These are phyloP conservation scores for Cordyceps fumosorosea DNA, from an alignment of 2,329 filamentous ascomycete genomes.

Conservation along the genomic window DNA sequence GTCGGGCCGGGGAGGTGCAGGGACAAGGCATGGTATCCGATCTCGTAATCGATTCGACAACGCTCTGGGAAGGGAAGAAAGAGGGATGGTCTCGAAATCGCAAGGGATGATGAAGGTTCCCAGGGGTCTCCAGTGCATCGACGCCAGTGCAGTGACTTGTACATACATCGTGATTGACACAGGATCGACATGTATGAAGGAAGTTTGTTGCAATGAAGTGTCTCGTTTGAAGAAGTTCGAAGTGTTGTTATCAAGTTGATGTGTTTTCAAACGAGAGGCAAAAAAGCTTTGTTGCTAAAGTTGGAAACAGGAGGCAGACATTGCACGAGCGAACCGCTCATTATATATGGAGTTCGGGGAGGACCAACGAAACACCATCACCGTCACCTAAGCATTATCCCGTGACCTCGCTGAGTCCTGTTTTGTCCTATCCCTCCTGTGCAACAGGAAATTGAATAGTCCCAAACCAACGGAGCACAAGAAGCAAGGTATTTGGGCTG, in stretches of 20 bases:
- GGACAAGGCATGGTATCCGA: not conserved
- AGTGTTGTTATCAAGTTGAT: not conserved
- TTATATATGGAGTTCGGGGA: no score
- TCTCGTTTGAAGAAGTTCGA: not conserved
- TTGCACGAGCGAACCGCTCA: no score
- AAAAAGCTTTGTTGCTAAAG: no score
- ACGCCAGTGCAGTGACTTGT: not conserved
- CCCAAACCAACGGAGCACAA: not conserved
- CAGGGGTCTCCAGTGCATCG: not conserved
- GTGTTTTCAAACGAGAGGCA: not conserved
- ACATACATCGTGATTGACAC: not conserved
- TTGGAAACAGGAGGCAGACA: no score
- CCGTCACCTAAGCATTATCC: not conserved
- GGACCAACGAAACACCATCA: not conserved
- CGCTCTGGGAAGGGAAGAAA: not conserved
- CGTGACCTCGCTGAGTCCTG: not conserved
- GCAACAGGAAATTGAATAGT: not conserved
- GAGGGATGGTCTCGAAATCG: not conserved
- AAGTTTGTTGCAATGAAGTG: not conserved
- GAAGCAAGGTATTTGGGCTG: not conserved
- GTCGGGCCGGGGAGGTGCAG: not conserved
- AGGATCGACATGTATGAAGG: not conserved
- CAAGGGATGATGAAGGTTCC: not conserved
- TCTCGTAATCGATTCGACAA: not conserved
- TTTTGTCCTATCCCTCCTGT: not conserved